Conservation (phyloP, 139 green algal species). For the Cymbomonas tetramitiformis region DNA sequence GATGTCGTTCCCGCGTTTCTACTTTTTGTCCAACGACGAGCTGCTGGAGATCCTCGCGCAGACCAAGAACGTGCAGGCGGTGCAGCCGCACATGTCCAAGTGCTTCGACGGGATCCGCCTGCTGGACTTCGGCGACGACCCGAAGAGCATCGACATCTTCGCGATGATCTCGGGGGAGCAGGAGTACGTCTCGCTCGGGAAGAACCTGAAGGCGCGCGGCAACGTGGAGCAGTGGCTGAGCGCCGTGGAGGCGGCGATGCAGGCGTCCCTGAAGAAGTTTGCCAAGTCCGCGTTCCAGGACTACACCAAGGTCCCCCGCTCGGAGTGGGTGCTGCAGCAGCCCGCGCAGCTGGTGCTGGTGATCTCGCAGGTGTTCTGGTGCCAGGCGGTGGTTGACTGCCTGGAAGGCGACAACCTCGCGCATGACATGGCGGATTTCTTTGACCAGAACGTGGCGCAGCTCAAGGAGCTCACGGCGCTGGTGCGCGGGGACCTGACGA, state of each 20-base stretch:
- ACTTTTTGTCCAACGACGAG: slow-evolving; percentile 72
- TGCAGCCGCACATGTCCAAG: slow-evolving; percentile 75
- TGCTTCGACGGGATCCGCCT: slow-evolving; percentile 73
- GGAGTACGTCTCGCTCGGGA: slow-evolving; percentile 57
- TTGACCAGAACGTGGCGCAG: slow-evolving; percentile 39
- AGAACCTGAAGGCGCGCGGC: slow-evolving; percentile 61
- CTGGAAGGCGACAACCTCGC: slow-evolving; percentile 20
- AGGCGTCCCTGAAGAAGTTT: slow-evolving; percentile 36
- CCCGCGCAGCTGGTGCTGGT: slow-evolving; percentile 68
- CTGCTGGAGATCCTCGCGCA: slow-evolving; percentile 68
- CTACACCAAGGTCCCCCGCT: slow-evolving; percentile 43
- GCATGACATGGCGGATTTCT: slow-evolving; percentile 27
- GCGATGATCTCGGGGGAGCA: slow-evolving; percentile 58
- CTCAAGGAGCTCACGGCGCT: slow-evolving; percentile 35
- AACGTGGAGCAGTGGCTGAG: slow-evolving; percentile 71
- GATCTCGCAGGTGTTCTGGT: slow-evolving; percentile 65
- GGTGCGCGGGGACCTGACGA: slow-evolving; percentile 30
- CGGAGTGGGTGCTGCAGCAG: slow-evolving; percentile 59
- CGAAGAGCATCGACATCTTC: slow-evolving; percentile 55
- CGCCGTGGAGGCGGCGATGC: slow-evolving; percentile 56
- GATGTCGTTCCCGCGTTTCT: slow-evolving; percentile 72
- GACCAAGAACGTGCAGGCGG: slow-evolving; percentile 63
- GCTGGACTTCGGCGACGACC: slow-evolving; percentile 67
- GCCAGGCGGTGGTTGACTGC: slow-evolving; percentile 39
- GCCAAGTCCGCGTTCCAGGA: slow-evolving; percentile 37